These are phyloP conservation scores for Cutaneotrichosporon sp. DNA, from an alignment of 1,284 basidiomycete species.

Conservation along the genomic window DNA sequence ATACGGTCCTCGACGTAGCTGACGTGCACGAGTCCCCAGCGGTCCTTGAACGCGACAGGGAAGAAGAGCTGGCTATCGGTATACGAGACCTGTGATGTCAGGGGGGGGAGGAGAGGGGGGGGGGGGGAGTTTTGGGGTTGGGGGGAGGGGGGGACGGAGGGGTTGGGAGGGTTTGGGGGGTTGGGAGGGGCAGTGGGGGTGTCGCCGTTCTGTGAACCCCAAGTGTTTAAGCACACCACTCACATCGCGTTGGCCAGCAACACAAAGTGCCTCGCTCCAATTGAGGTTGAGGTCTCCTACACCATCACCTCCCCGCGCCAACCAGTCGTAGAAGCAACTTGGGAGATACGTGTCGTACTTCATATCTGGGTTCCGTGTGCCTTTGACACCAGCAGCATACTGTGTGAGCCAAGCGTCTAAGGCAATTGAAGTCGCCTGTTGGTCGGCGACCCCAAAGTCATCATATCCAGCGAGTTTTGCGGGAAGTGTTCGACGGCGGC, in stretches of 20 bases:
- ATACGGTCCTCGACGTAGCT: slow-evolving; percentile 5
- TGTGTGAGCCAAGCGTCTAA: background rate
- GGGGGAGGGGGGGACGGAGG: too few species aligned
- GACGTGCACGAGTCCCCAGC: slow-evolving; percentile 3
- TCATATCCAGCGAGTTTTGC: background rate
- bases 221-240: background rate
- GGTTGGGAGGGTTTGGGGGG: too few species aligned
- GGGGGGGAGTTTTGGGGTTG: too few species aligned
- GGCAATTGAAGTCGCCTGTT: background rate
- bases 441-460: background rate
- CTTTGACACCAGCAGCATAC: background rate
- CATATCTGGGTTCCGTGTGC: background rate
- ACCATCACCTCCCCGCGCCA: background rate
- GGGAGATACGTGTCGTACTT: slow-evolving; percentile 1
- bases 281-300: background rate
- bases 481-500: background rate
- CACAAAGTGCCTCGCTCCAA: background rate
- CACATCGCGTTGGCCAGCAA: background rate
- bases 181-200: too few species aligned
- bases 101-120: too few species aligned
- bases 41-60: background rate
- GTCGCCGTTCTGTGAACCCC: too few species aligned
- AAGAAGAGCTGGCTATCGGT: slow-evolving; percentile 8
- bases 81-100: slow-evolving; percentile 6
- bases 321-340: background rate